Conservation (phyloP, 139 green algal genomes). For the Chlamydomonas eustigma region DNA sequence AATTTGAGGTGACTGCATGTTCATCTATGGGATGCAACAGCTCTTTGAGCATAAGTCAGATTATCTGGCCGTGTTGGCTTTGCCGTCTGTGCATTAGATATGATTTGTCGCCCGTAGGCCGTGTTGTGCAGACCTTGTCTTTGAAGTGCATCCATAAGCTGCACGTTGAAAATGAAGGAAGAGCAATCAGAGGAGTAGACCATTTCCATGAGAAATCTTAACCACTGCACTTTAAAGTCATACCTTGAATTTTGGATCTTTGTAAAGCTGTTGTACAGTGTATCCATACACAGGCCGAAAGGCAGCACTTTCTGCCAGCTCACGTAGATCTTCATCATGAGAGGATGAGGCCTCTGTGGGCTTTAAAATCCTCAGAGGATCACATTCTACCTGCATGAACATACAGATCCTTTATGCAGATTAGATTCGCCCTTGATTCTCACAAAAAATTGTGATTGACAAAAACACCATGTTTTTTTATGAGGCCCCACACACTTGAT, state of each 20-base stretch:
- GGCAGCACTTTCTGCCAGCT: not conserved
- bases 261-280: slow-evolving; percentile 30
- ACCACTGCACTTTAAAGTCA: not conserved
- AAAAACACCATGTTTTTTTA: no score
- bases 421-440: no score
- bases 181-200: not conserved
- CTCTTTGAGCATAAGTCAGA: slow-evolving; percentile 15
- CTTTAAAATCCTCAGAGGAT: slow-evolving; percentile 20
- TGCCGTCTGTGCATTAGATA: slow-evolving; percentile 10
- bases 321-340: slow-evolving; percentile 2
- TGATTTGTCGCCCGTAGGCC: slow-evolving; percentile 17
- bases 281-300: slow-evolving; percentile 32
- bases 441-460: no score
- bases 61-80: slow-evolving; percentile 20
- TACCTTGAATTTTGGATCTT: slow-evolving; percentile 38
- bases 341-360: slow-evolving; percentile 10
- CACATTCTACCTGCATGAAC: slow-evolving; percentile 26
- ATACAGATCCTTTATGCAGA: no score
- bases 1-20: no score
- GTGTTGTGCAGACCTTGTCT: slow-evolving; percentile 30
- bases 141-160: slow-evolving; percentile 16
- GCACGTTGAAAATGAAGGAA: not conserved
- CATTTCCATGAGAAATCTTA: slow-evolving; percentile 1
- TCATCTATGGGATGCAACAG: not conserved
- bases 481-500: no score